Evolutionary conservation across 345 rosid genomes (phyloP), one percentile per base, ranked within the genome.

Genomic region (Toxicodendron radicans): DNA sequence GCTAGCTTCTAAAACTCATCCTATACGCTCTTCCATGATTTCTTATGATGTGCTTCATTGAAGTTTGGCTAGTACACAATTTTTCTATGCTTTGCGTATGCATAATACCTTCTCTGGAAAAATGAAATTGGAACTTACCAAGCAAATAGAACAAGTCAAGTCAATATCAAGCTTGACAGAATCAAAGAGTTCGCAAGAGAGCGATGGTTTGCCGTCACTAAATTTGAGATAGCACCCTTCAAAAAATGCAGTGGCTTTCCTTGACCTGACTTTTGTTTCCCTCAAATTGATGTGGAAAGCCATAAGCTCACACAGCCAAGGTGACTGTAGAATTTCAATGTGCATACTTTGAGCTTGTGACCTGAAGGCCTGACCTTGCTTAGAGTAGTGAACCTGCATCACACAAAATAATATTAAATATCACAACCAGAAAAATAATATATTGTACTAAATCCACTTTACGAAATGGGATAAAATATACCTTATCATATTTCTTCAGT

Each of bases 401-500:
- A 43, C 70, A 68, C 32, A 5, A 1, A 27, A 32, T 57, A 13
- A 41, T 33, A n/a, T 33, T 1, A 57, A 57, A 35, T 18, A 20
- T 54, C 64, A 46, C 41, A 46, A 48, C 17, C 33, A 46, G 27
- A 48, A 43, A 20, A 41, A 71, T 23, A 53, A 9, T 7, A 61
- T 2, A 13, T 27, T 41, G 35, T 24, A 63, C 18, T 23, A 32
- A 7, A 20, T 21, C 10, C n/a, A 5, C 0, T 49, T 45, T 58
- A 10, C 43, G 20, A 41, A 70, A 59, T 7, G 32, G 48, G 43
- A 23, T 3, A 23, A 67, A 43, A 21, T 71, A 6, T 73, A 89
- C 97, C 95, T 95, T 95, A 75, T 95, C 99, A 60, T 95, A 95
- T 79, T 93, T 95, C 84, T 95, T 95, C 27, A 93, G 92, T 68